These are phyloP conservation scores for Cladophialophora chaetospira DNA, from an alignment of 2,329 filamentous ascomycete genomes.

Conservation along the genomic window DNA sequence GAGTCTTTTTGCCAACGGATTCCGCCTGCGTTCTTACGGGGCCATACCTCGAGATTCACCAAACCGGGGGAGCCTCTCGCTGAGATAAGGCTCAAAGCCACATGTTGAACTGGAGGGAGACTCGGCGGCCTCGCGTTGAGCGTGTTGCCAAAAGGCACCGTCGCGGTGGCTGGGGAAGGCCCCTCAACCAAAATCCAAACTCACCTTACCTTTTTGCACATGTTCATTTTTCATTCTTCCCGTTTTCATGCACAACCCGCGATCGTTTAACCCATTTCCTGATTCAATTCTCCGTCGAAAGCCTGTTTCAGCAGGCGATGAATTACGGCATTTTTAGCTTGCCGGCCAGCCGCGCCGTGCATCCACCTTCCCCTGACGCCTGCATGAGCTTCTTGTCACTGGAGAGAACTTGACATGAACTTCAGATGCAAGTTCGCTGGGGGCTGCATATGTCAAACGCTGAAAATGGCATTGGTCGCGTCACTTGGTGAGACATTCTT, in stretches of 20 bases:
- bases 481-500: too few relatives aligned
- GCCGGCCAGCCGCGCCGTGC: background rate
- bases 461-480: too few relatives aligned
- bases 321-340: constrained; percentile 8
- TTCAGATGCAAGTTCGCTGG: background rate
- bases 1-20: too few relatives aligned
- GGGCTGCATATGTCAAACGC: background rate
- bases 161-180: background rate
- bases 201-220: too few relatives aligned
- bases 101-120: too few relatives aligned
- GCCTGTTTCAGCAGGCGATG: constrained; percentile 13
- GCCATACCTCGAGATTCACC: too few relatives aligned
- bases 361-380: constrained; percentile 7
- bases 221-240: background rate
- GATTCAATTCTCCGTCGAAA: constrained; percentile 5
- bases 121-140: too few relatives aligned
- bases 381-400: too few relatives aligned
- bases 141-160: background rate
- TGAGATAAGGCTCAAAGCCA: too few relatives aligned
- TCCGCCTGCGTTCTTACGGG: too few relatives aligned
- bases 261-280: background rate
- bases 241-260: background rate
- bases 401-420: background rate
- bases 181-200: too few relatives aligned
- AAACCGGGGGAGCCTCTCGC: too few relatives aligned